A percentile compares a stretch with the other conserved stretches of the same genome.
phyloP scores from a whole-genome alignment of 805 yeast genomes.

The Maudiozyma serrabonitensis region DNA sequence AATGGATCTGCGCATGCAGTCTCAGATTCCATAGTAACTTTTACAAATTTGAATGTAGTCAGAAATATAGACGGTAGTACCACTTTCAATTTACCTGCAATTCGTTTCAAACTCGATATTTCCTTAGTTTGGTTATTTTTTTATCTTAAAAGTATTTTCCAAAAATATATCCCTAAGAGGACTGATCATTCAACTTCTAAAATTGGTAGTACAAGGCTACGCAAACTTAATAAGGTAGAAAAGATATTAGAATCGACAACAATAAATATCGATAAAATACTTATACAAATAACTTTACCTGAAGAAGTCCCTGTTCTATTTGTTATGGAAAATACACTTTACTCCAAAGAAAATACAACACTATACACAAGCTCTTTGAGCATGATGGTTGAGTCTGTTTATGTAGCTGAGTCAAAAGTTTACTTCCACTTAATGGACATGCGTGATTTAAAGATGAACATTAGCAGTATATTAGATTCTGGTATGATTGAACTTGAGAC shows the following conservation, averaged over 20 bases:
- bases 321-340: conserved; percentile 5
- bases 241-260: conserved; percentile 1
- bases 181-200: neutral
- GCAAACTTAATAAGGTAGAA: neutral
- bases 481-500: conserved; percentile 9
- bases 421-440: conserved; percentile 17
- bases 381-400: conserved; percentile 23
- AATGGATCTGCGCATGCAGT: conserved; percentile 3
- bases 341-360: conserved; percentile 1
- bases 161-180: conserved; percentile 5
- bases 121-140: conserved; percentile 23
- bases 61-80: neutral
- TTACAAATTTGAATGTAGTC: conserved; percentile 10
- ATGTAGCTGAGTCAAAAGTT: conserved; percentile 14
- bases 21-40: conserved; percentile 12
- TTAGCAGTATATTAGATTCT: neutral
- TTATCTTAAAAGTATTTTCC: conserved; percentile 12
- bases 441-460: conserved; percentile 8
- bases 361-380: conserved; percentile 8
- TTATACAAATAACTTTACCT: conserved; percentile 22
- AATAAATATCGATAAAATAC: conserved; percentile 12
- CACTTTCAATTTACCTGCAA: conserved; percentile 12
- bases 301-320: conserved; percentile 19
- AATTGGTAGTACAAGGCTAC: neutral
- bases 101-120: conserved; percentile 22